Base-by-base conservation (phyloP, 176 grass and related monocot species). In the Cymbopogon citratus region DNA sequence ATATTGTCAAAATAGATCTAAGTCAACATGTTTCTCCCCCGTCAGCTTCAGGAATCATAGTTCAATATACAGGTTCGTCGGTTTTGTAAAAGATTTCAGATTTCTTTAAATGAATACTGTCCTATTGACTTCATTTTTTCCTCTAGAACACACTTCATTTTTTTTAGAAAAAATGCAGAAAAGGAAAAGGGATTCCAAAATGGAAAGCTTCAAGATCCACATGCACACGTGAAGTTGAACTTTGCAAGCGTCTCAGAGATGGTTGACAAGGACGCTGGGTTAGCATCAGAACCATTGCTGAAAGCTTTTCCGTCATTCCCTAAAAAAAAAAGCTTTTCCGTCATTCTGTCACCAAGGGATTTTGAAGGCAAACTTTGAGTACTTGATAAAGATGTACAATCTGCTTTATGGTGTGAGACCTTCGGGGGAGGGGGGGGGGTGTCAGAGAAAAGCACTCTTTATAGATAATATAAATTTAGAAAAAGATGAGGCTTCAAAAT, bases 401-500 rank as follows among this genome's bases (percentile, higher is more conserved):
- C 6, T 66, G 27, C 15, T 12, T 67, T 80, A 40, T 75, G 71
- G 63, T 19, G 71, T 69, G 62, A 68, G 62, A 69, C 48, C 48
- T 45, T 48, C 11, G n/a, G n/a, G n/a, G n/a, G n/a, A n/a, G n/a
- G n/a, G n/a, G n/a, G n/a, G n/a, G n/a, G n/a, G n/a, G n/a, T n/a
- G n/a, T n/a, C 11, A 56, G 39, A 11, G 3, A 19, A 35, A 68
- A 13, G 31, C 71, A 41, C 39, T 41, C 9, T 9, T 41, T 10
- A 10, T 7, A 9, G 7, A 39, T 74, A 86, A 36, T 75, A 36
- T 75, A 9, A 12, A 80, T 36, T 36, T 36, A 80, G 77, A 80
- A 86, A 74, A 85, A 49, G 70, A 81, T 61, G 8, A 74, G 31
- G 35, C 66, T 8, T 86, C 56, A 86, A 59, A 12, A 72, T 59